phyloP scores from a whole-genome alignment of 2,329 filamentous ascomycete species.

The Diplocarpon rosae region DNA sequence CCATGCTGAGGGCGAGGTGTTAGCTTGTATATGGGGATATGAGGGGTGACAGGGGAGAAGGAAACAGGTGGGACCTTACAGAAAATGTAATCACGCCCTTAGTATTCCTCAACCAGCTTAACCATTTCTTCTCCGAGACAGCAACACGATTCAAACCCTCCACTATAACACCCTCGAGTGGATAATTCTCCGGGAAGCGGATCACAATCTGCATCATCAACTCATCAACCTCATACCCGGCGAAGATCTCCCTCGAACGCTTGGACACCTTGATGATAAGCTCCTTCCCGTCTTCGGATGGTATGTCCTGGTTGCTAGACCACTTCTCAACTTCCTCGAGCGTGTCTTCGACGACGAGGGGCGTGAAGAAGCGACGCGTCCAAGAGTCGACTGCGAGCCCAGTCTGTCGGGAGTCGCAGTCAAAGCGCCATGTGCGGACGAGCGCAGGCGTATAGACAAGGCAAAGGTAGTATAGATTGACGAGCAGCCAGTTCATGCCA shows the following conservation, averaged over 20 bases:
- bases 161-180: conserved; percentile 68
- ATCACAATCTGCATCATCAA: conserved; percentile 75
- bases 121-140: conserved; percentile 86
- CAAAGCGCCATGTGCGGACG: conserved; percentile 76
- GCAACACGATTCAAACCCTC: conserved; percentile 71
- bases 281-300: conserved; percentile 41
- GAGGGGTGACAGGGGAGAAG: not conserved
- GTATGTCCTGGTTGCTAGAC: conserved; percentile 42
- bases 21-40: not conserved
- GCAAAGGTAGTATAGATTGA: conserved; percentile 75
- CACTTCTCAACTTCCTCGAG: conserved; percentile 59
- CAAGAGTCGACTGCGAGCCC: conserved; percentile 69
- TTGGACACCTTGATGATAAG: conserved; percentile 60
- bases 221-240: conserved; percentile 81
- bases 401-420: conserved; percentile 71
- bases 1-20: conserved; percentile 45
- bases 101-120: conserved; percentile 76
- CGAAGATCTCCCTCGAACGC: conserved; percentile 64
- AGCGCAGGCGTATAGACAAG: conserved; percentile 68
- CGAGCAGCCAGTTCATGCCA: conserved; percentile 72
- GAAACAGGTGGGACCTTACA: conserved; percentile 30
- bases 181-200: conserved; percentile 68
- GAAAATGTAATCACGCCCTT: conserved; percentile 91
- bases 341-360: conserved; percentile 52
- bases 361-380: conserved; percentile 77